Evolutionary conservation across 441 rosid species (phyloP).

Genomic region (Mallotus japonicus): DNA sequence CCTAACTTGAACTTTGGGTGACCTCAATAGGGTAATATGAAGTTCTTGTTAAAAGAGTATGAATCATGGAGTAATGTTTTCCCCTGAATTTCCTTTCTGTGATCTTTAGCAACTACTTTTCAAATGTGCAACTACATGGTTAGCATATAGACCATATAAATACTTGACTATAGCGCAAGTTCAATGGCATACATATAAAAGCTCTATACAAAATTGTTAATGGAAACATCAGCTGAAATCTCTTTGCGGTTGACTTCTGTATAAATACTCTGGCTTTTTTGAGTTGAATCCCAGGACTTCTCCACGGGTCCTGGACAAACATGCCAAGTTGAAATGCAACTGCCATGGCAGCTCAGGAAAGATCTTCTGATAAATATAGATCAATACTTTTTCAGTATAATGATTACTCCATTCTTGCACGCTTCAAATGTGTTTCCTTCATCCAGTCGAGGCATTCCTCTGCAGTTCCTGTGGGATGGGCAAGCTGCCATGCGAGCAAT

Average conservation of each 20-base stretch:
- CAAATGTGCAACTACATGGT: background rate
- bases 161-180: background rate
- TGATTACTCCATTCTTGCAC: constrained; percentile 40
- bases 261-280: too few species aligned
- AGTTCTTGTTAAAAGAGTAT: too few species aligned
- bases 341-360: too few species aligned
- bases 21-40: too few species aligned
- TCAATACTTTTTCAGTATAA: background rate
- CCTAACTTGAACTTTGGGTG: too few species aligned
- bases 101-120: background rate
- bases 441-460: constrained; percentile 93
- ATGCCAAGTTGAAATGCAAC: too few species aligned
- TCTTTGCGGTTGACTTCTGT: background rate
- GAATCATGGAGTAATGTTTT: too few species aligned
- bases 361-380: too few species aligned
- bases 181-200: background rate
- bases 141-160: background rate
- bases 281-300: too few species aligned
- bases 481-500: constrained; percentile 79
- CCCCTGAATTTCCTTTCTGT: background rate
- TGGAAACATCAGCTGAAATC: background rate
- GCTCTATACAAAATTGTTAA: background rate
- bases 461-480: constrained; percentile 61
- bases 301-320: too few species aligned
- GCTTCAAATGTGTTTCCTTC: constrained; percentile 64